Percentiles rank a stretch among this genome's conserved stretches.
phyloP scores from a whole-genome alignment of 768 basidiomycete species.

The Kwoniella europaea region DNA sequence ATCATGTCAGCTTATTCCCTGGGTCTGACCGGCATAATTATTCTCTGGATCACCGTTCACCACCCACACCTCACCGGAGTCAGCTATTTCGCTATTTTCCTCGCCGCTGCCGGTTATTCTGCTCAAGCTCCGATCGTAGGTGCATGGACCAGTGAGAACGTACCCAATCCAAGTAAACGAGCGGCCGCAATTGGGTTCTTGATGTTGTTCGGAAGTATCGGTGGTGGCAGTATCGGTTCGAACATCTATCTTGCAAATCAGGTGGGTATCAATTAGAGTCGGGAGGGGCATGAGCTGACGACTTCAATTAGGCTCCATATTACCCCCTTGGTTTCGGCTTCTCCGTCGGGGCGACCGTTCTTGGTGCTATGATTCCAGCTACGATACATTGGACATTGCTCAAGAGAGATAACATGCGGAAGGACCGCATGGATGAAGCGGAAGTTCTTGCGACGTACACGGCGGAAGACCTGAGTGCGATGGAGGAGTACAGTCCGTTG shows the following conservation, averaged over 20 bases:
- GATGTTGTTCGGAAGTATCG: background rate
- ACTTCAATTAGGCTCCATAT: background rate
- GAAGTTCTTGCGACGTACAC: background rate
- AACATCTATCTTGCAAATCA: background rate
- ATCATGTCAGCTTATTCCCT: constrained; percentile 1
- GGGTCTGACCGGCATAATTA: background rate
- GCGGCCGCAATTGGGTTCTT: background rate
- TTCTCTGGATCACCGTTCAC: background rate
- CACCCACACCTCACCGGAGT: background rate
- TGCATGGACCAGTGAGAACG: background rate
- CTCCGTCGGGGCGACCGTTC: background rate
- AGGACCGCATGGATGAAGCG: background rate
- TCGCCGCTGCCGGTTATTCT: background rate
- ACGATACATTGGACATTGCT: background rate
- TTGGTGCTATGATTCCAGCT: background rate
- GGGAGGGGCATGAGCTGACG: background rate
- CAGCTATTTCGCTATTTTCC: background rate
- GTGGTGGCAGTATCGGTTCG: background rate
- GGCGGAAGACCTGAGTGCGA: background rate
- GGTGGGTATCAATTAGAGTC: background rate
- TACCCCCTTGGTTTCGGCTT: background rate
- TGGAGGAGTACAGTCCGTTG: background rate
- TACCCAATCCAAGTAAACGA: background rate
- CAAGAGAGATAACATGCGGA: background rate
- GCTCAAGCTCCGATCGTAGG: background rate